Evolutionary conservation across 345 rosid species (phyloP).

Genomic region (Punica granatum): DNA sequence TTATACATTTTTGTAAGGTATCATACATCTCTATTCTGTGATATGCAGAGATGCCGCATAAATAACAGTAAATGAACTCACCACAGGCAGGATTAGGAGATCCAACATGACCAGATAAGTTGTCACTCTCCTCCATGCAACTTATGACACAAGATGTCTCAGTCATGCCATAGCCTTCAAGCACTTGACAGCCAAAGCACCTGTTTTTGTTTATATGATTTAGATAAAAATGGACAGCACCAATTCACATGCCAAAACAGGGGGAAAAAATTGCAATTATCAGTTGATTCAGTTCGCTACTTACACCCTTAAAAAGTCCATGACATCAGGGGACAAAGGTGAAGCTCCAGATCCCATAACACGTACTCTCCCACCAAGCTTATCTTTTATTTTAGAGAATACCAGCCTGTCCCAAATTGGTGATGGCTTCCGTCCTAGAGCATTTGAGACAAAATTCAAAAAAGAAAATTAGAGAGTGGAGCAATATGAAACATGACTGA

Average conservation of each 20-base stretch:
- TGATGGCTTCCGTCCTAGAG: conserved; percentile 60
- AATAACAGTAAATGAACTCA: conserved; percentile 17
- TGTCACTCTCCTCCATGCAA: conserved; percentile 57
- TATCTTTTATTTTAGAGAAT: conserved; percentile 69
- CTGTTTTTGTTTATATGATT: conserved; percentile 24
- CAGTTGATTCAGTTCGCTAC: conserved; percentile 16
- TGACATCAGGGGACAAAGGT: conserved; percentile 75
- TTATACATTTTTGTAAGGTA: no score
- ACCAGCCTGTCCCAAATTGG: conserved; percentile 81
- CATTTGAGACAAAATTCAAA: conserved; percentile 2
- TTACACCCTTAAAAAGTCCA: conserved; percentile 88
- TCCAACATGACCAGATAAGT: conserved; percentile 78
- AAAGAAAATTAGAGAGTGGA: background rate
- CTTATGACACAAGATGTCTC: conserved; percentile 75
- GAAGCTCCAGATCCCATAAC: conserved; percentile 83
- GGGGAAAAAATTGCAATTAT: background rate
- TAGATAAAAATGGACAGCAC: background rate
- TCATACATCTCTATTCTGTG: background rate
- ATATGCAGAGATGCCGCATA: background rate
- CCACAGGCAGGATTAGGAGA: conserved; percentile 82
- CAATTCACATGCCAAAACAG: background rate
- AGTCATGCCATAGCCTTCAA: conserved; percentile 94
- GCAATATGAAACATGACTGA: background rate
- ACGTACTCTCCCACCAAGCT: conserved; percentile 82
- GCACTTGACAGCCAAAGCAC: conserved; percentile 80